phyloP scores from a whole-genome alignment of 106 monocot genomes.

The Phalaenopsis aphrodite region DNA sequence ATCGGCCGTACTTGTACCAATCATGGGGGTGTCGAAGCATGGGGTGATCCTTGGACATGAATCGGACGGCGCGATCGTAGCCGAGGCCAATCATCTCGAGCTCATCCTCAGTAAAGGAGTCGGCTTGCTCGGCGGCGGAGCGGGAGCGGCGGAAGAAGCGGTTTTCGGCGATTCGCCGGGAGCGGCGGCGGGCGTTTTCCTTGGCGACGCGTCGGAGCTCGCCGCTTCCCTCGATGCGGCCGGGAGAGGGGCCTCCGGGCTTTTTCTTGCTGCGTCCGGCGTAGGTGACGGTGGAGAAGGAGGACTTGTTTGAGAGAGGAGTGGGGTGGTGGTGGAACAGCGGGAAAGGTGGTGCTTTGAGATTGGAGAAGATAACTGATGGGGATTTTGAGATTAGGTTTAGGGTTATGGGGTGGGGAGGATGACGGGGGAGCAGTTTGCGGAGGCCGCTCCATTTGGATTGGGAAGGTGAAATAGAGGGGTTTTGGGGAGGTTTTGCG shows the following conservation, averaged over 20 bases:
- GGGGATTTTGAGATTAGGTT: neutral
- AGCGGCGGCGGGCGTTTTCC: constrained; percentile 40
- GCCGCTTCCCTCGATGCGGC: constrained; percentile 82
- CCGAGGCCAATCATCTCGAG: constrained; percentile 86
- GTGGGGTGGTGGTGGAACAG: constrained; percentile 4
- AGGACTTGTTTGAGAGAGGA: constrained; percentile 5
- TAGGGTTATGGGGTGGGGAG: neutral
- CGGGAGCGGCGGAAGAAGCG: constrained; percentile 61
- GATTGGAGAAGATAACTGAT: constrained; percentile 1
- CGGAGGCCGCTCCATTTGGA: constrained; percentile 3
- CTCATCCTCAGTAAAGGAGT: constrained; percentile 82
- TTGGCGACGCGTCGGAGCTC: constrained; percentile 78
- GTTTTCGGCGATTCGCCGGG: constrained; percentile 60
- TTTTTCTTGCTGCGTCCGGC: constrained; percentile 92
- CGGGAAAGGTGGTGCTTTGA: neutral
- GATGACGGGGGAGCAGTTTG: neutral
- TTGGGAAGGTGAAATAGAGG: constrained; percentile 1
- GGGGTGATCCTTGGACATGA: constrained; percentile 77
- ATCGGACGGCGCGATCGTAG: constrained; percentile 88
- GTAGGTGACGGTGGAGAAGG: constrained; percentile 14
- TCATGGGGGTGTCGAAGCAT: constrained; percentile 80
- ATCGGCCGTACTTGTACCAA: constrained; percentile 92
- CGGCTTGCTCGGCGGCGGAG: constrained; percentile 31
- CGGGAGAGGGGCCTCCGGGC: constrained; percentile 28
- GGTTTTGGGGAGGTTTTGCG: neutral